Evolutionary conservation across 371 early-diverging fungal species (phyloP).

Genomic region (Mortierella sp.): DNA sequence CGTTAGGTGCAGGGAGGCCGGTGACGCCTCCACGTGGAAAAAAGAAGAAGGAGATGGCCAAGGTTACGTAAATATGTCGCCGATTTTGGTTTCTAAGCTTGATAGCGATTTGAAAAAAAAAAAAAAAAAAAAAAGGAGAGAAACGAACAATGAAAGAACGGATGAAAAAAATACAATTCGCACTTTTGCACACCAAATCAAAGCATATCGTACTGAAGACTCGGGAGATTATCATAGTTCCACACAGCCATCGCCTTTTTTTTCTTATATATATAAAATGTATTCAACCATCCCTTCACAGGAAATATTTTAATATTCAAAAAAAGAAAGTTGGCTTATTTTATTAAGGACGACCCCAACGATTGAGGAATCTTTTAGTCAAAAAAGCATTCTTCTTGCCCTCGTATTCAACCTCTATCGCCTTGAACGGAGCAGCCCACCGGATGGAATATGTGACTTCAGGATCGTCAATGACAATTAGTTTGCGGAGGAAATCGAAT

Average conservation of each 20-base stretch:
- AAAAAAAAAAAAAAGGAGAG: constrained; percentile 5
- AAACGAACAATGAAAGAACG: background rate
- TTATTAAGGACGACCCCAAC: background rate
- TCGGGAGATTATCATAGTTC: no score
- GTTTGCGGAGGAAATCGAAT: constrained; percentile 57
- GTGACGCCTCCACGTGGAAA: constrained; percentile 49
- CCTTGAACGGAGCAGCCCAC: constrained; percentile 28
- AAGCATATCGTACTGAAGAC: no score
- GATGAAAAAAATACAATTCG: background rate
- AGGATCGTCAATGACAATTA: constrained; percentile 56
- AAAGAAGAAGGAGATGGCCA: constrained; percentile 58
- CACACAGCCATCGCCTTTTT: no score
- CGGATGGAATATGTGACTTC: constrained; percentile 37
- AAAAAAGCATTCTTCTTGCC: constrained; percentile 30
- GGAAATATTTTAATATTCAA: background rate
- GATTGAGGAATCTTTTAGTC: constrained; percentile 35
- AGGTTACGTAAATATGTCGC: constrained; percentile 33
- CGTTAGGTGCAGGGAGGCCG: constrained; percentile 61
- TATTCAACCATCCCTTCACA: background rate
- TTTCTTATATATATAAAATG: background rate
- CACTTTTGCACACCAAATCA: no score
- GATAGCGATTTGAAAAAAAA: background rate
- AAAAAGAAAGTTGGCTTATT: background rate
- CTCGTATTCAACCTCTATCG: constrained; percentile 27
- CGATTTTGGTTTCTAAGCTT: background rate